Percentiles rank a stretch among this genome's conserved stretches.
phyloP scores from a whole-genome alignment of 176 grass and related monocot genomes.

The Carex kokanica region DNA sequence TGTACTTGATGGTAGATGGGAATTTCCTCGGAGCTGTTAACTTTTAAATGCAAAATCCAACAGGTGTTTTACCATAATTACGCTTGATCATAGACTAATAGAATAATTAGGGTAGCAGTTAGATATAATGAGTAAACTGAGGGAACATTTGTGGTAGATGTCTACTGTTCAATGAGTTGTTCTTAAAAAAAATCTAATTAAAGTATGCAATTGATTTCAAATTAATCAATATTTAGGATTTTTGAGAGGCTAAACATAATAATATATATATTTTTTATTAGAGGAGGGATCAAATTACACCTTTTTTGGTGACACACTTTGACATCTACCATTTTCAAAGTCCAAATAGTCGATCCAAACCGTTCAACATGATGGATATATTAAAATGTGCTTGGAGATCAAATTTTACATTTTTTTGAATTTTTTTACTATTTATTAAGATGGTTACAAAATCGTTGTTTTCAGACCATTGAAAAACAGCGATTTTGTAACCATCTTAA shows the following conservation, averaged over 20 bases:
- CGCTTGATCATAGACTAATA: conserved; percentile 4
- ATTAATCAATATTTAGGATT: not conserved
- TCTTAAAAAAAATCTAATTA: not conserved
- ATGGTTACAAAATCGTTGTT: too few species aligned
- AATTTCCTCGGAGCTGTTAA: conserved; percentile 14
- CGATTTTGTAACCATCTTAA: too few species aligned
- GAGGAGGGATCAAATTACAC: too few species aligned
- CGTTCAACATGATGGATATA: too few species aligned
- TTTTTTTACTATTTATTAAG: too few species aligned
- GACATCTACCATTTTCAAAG: too few species aligned
- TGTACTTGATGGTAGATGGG: conserved; percentile 21
- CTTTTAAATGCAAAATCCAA: not conserved
- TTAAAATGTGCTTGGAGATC: too few species aligned
- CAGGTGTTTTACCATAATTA: conserved; percentile 17
- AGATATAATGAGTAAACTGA: not conserved
- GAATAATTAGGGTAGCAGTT: not conserved
- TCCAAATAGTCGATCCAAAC: too few species aligned
- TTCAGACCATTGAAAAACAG: too few species aligned
- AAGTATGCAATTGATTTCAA: not conserved
- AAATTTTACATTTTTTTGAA: too few species aligned
- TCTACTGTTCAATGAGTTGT: not conserved
- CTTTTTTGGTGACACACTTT: too few species aligned
- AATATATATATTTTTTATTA: too few species aligned
- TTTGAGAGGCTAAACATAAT: not conserved
- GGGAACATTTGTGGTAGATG: not conserved